These are phyloP conservation scores for Quercus engelmannii DNA, from an alignment of 306 rosid genomes.

Conservation along the genomic window DNA sequence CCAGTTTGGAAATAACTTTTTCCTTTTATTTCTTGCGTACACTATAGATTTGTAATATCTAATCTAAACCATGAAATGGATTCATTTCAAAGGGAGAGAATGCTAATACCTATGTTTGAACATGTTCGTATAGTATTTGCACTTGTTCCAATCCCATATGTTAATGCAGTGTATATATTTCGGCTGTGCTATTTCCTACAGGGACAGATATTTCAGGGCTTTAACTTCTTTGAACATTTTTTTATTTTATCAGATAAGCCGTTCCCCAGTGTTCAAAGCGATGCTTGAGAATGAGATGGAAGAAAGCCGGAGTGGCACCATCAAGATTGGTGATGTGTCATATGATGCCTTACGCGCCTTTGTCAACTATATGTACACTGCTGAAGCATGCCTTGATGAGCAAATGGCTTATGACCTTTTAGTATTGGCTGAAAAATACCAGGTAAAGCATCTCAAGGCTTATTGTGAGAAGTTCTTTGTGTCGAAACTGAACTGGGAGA, in stretches of 20 bases:
- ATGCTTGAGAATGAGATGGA: slow-evolving; percentile 88
- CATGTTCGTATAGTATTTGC: no score
- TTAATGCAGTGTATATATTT: not conserved
- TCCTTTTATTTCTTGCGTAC: no score
- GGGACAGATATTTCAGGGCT: not conserved
- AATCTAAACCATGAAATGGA: no score
- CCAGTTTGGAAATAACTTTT: no score
- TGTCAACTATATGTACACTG: slow-evolving; percentile 73
- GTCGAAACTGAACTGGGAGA: slow-evolving; percentile 61
- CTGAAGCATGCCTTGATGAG: slow-evolving; percentile 68
- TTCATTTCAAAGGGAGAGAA: no score
- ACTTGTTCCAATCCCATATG: no score
- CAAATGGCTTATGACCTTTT: slow-evolving; percentile 68
- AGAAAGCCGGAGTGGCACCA: slow-evolving; percentile 77
- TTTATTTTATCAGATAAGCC: slow-evolving; percentile 43
- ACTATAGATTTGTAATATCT: no score
- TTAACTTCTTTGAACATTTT: not conserved
- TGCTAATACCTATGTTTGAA: no score
- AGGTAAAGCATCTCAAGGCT: slow-evolving; percentile 74
- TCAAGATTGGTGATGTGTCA: slow-evolving; percentile 69
- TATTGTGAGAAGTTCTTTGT: slow-evolving; percentile 68
- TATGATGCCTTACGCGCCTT: slow-evolving; percentile 66
- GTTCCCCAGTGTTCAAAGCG: slow-evolving; percentile 83
- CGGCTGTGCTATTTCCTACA: not conserved
- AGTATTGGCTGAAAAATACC: slow-evolving; percentile 70